These are phyloP conservation scores for Lentinula lateritia DNA, from an alignment of 768 basidiomycete species.

Conservation along the genomic window DNA sequence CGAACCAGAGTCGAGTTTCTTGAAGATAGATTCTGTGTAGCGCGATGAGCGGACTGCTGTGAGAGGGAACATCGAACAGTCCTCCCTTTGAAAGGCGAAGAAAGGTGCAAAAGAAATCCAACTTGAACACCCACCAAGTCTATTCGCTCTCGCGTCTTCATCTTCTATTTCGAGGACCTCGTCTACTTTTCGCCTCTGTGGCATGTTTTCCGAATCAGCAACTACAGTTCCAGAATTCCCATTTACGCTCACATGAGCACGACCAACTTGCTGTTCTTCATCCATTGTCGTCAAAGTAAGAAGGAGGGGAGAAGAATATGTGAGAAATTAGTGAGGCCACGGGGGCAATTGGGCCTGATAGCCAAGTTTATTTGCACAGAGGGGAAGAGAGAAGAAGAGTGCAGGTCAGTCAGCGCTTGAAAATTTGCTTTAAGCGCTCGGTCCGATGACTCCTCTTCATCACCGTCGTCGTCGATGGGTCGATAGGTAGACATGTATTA, in stretches of 20 bases:
- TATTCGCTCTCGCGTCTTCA: slow-evolving; percentile 34
- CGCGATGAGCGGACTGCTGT: neutral
- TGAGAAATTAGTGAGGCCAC: neutral
- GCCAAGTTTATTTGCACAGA: neutral
- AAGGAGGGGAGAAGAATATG: neutral
- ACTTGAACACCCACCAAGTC: slow-evolving; percentile 30
- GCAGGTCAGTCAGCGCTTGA: neutral
- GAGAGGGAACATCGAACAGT: neutral
- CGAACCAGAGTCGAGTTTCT: slow-evolving; percentile 28
- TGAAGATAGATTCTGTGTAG: slow-evolving; percentile 32
- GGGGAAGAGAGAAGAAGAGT: neutral
- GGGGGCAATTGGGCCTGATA: neutral
- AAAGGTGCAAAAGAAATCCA: slow-evolving; percentile 3
- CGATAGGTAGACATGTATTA: too few relatives aligned
- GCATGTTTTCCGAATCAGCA: neutral
- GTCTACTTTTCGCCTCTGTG: slow-evolving; percentile 8
- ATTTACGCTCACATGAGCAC: neutral
- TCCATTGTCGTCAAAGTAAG: neutral
- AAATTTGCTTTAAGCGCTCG: neutral
- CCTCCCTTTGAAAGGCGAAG: neutral
- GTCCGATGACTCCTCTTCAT: too few relatives aligned
- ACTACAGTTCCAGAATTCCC: neutral
- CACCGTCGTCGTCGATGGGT: too few relatives aligned
- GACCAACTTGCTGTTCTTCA: neutral
- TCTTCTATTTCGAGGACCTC: slow-evolving; percentile 41